These are phyloP conservation scores for Solanum raphanifolium DNA, from an alignment of 257 asterid species.

Conservation along the genomic window DNA sequence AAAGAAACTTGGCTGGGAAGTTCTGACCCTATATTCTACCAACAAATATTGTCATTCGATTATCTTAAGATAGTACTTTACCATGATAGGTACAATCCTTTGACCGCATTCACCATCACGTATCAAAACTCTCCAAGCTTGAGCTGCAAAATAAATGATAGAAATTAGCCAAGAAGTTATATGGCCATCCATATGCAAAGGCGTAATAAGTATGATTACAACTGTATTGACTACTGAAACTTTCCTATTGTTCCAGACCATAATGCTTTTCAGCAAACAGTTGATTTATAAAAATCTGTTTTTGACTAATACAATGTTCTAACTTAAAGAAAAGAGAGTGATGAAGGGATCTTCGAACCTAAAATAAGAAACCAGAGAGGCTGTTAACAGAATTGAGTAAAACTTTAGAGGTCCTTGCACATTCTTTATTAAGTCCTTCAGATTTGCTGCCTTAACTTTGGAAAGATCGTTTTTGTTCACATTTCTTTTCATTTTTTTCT, in stretches of 20 bases:
- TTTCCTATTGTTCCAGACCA: background rate
- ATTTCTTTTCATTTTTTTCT: background rate
- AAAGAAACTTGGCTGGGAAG: background rate
- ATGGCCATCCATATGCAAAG: background rate
- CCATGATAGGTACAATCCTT: conserved; percentile 74
- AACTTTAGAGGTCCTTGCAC: background rate
- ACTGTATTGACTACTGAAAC: background rate
- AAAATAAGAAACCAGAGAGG: background rate
- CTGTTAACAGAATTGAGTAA: background rate
- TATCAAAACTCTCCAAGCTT: background rate
- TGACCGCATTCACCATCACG: conserved; percentile 58
- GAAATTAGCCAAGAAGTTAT: background rate
- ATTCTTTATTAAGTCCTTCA: background rate
- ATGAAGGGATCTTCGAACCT: background rate
- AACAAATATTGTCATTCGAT: background rate
- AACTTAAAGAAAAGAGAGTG: background rate
- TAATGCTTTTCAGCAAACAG: background rate
- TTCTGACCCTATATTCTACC: background rate
- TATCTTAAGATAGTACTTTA: conserved; percentile 1
- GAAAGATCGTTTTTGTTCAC: background rate
- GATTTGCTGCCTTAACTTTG: background rate
- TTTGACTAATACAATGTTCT: background rate
- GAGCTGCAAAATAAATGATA: conserved; percentile 13
- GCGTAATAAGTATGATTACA: background rate
- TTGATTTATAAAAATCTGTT: background rate